Evolutionary conservation across 345 rosid species (phyloP), one percentile per base, ranked within the genome.

Genomic region (Gossypium raimondii): DNA sequence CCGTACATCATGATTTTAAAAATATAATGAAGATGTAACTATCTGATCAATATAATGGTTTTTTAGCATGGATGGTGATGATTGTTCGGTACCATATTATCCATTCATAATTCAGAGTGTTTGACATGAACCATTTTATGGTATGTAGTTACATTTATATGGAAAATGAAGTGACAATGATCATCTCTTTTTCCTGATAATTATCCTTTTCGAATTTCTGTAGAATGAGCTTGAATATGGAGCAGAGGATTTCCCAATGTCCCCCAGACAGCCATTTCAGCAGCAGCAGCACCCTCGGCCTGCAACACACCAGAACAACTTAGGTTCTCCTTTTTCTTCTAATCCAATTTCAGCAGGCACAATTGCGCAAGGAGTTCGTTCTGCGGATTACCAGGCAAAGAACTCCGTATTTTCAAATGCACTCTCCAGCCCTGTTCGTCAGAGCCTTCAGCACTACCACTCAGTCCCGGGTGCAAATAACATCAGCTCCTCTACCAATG

Each of bases 161-260:
- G 24, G n/a, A 12, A 11, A 41, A 17, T 77, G 18, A 11, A 52
- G 27, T 47, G 51, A 47, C 16, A 9, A 10, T 47, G 13, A 47
- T 11, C 51, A 47, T 47, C 3, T 47, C 3, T 67, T 58, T 58
- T 57, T 57, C 61, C 9, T 20, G 61, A 57, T 57, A 10, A 9
- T 57, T 9, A 57, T 20, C 27, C 22, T 2, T 34, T 17, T 9
- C 1, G 7, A 64, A 44, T 64, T 73, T 78, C 7, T 78, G 75
- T 81, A 93, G 98, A 90, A 89, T 77, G 98, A 89, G 78, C 82
- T 93, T 34, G 97, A 92, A 53, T 80, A 78, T 78, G 83, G 90
- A 34, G 82, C 82, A 60, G 97, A 89, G 69, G 97, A 92, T 55
- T 71, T 85, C 3, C 73, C 93, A 5, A 70, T 79, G 66, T 85